Evolutionary conservation across 805 yeast species (phyloP).

Genomic region (Lachancea sp.): DNA sequence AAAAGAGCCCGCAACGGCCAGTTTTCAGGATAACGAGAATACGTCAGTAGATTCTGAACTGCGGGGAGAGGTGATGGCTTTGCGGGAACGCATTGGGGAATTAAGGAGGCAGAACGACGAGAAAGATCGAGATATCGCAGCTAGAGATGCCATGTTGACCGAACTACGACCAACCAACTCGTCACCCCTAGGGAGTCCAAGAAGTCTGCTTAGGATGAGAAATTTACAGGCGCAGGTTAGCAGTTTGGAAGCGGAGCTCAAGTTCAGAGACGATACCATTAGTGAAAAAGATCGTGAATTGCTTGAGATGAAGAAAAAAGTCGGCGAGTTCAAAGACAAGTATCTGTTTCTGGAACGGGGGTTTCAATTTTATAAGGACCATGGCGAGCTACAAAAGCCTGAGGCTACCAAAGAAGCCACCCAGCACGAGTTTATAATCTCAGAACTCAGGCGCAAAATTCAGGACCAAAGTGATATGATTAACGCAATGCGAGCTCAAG

Average conservation of each 20-base stretch:
- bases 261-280: slow-evolving; percentile 17
- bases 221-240: slow-evolving; percentile 13
- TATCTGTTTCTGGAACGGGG: slow-evolving; percentile 25
- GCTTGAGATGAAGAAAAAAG: slow-evolving; percentile 13
- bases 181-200: slow-evolving; percentile 3
- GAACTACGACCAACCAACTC: no score
- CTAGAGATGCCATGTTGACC: no score
- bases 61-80: neutral
- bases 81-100: no score
- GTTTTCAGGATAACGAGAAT: neutral
- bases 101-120: neutral
- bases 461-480: slow-evolving; percentile 27
- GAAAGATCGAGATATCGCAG: neutral
- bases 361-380: slow-evolving; percentile 26
- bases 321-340: slow-evolving; percentile 23
- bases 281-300: slow-evolving; percentile 20
- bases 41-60: neutral
- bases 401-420: slow-evolving; percentile 11
- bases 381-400: slow-evolving; percentile 12
- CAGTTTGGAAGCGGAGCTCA: slow-evolving; percentile 14
- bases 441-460: slow-evolving; percentile 26
- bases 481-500: slow-evolving; percentile 5
- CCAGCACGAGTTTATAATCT: slow-evolving; percentile 26
- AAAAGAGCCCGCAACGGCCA: neutral
- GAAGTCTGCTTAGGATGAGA: neutral